These are phyloP conservation scores for Eimeria maxima DNA, from an alignment of 169 alveolate genomes.

Conservation along the genomic window DNA sequence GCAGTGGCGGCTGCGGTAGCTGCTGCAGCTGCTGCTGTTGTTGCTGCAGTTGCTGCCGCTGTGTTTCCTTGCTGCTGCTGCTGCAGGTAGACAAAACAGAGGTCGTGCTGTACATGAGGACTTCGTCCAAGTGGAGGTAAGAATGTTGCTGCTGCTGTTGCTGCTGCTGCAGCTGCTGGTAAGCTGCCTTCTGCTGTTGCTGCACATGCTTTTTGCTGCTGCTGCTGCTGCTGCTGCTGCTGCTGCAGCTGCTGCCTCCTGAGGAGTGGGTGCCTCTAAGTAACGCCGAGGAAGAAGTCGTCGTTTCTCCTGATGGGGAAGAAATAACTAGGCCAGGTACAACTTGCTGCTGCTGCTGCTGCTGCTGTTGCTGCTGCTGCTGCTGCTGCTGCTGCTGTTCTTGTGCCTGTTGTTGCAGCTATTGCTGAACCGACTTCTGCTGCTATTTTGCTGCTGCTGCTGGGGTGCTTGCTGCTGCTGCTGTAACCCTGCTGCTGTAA, in stretches of 20 bases:
- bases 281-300: not conserved
- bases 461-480: not conserved
- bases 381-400: not conserved
- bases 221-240: slow-evolving; percentile 17
- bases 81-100: not conserved
- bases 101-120: not conserved
- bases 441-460: not conserved
- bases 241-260: slow-evolving; percentile 8
- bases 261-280: not conserved
- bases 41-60: not conserved
- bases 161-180: not conserved
- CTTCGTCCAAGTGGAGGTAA: not conserved
- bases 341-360: slow-evolving; percentile 14
- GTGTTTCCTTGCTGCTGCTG: not conserved
- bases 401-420: not conserved
- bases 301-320: not conserved
- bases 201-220: not conserved
- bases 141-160: not conserved
- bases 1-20: not conserved
- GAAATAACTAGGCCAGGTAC: not conserved
- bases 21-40: not conserved
- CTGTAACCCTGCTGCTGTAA: slow-evolving; percentile 9
- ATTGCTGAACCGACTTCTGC: not conserved
- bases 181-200: not conserved
- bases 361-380: not conserved